Percentiles rank a stretch among this genome's conserved stretches.
Evolutionary conservation across 2,329 filamentous ascomycete genomes (phyloP).

Genomic region (Parafenestella ontariensis): DNA sequence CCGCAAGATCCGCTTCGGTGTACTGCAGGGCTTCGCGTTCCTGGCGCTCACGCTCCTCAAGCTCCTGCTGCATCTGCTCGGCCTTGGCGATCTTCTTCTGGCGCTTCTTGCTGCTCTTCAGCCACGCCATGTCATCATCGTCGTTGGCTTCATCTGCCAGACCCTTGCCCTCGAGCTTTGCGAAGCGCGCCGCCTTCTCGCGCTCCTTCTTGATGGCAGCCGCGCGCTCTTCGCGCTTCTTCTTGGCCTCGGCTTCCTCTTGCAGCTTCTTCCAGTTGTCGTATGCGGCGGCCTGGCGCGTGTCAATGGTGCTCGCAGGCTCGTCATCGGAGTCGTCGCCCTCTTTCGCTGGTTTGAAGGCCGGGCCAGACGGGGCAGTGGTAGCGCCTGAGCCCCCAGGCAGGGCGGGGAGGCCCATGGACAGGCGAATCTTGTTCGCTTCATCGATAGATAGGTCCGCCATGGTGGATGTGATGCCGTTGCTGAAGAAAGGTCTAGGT

Average conservation of each 20-base stretch:
- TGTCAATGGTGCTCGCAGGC: conserved; percentile 81
- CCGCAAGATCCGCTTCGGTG: conserved; percentile 83
- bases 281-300: conserved; percentile 73
- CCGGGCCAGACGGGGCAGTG: conserved; percentile 58
- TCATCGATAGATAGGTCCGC: conserved; percentile 72
- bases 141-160: conserved; percentile 77
- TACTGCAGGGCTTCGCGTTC: conserved; percentile 71
- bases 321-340: conserved; percentile 69
- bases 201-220: conserved; percentile 86
- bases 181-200: conserved; percentile 78
- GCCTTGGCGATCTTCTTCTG: conserved; percentile 86
- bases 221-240: conserved; percentile 78
- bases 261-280: conserved; percentile 76
- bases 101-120: conserved; percentile 88
- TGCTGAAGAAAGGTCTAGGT: not conserved
- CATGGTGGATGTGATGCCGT: conserved; percentile 19
- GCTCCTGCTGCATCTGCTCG: conserved; percentile 74
- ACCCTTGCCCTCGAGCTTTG: conserved; percentile 80
- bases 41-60: conserved; percentile 73
- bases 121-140: conserved; percentile 83
- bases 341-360: conserved; percentile 61
- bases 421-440: conserved; percentile 88
- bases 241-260: conserved; percentile 75
- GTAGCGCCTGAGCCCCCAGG: conserved; percentile 78
- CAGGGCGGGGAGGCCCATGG: conserved; percentile 88